Evolutionary conservation across 345 rosid species (phyloP), one percentile per base, ranked within the genome.

Genomic region (Capsella bursapastoris): DNA sequence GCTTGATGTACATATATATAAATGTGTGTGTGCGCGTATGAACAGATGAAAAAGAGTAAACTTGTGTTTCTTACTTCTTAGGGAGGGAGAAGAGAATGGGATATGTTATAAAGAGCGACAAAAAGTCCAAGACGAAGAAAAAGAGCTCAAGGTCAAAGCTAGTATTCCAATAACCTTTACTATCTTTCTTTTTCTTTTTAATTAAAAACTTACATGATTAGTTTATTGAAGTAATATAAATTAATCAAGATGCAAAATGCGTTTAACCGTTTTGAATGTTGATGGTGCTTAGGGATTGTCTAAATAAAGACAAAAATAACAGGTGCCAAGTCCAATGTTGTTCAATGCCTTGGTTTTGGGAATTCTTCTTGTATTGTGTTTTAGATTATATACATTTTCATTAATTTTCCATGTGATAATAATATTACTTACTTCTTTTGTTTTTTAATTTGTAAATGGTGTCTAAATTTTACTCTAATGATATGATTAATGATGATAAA

Each of bases 141-240:
- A 71, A 71, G 62, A 65, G 62, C 67, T 15, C 37, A 43, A 71
- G 77, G 81, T 77, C 81, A 77, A 77, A 77, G 81, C 77, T 77
- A 71, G 77, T 41, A 32, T 64, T 66, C 63, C 77, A 51, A 71
- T 50, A 71, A 71, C 40, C 27, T 63, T 62, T 76, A 49, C 15
- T 7, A 27, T 45, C 29, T 76, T 18, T 37, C 28, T 43, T 43
- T 63, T 43, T 44, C 12, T 27, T 68, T 55, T 34, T 8, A 56
- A 64, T 32, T 8, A 56, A 64, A 16, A 35, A 29, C 10, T 51
- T 67, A 43, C 62, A 28, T 37, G 35, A n/a, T 27, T 27, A 64
- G 7, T 45, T 32, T 60, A 38, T 57, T 27, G 9, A 14, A 45
- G 18, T 45, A 3, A 40, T 62, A 4, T 6, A 63, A 27, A 65